Evolutionary conservation across 768 basidiomycete species (phyloP), one percentile per base, ranked within the genome.

Genomic region (Xerocomellus amylosporus): DNA sequence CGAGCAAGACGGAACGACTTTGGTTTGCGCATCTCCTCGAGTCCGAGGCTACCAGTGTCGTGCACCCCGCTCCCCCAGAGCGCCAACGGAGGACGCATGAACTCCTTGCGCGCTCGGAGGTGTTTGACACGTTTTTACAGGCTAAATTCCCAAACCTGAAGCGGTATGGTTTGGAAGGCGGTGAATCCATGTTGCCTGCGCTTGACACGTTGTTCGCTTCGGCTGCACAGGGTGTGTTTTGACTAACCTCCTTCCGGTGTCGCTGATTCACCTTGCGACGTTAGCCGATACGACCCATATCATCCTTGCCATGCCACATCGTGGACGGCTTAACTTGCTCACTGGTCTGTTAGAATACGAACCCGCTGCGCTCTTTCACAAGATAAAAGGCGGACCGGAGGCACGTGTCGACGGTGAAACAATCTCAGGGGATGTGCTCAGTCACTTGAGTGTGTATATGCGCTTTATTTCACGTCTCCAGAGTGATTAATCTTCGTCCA

Each of bases 11-110:
- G 0, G 92, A 93, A 71, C 80, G 90, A 0, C 76, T 90, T 6
- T 96, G 92, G 92, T 94, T 94, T 73, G 88, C 91, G 1, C 86
- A 88, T 63, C 75, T 90, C 15, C 77, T 97, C 9, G 94, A 97
- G 71, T 85, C 71, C 13, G 64, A 65, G 46, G 49, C 71, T 4
- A 69, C 71, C 24, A 64, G 66, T 1, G 71, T 70, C 3, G 64
- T 73, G 0, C 58, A 70, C 3, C 52, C 68, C 2, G 62, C 68
- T 0, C 63, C 73, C n/a, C 61, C 58, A 3, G 66, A 66, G 50
- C 69, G 70, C 58, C 85, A 85, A 60, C 74, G 71, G 63, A 79
- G 83, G 44, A 87, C 86, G 26, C 85, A 91, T 58, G 71, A 74
- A 14, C 77, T 94, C 5, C 74, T 97, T 28, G 83, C 83, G 1